A percentile compares a stretch with the other conserved stretches of the same genome.
Evolutionary conservation across 2,329 filamentous ascomycete species (phyloP).

Genomic region (Clarireedia paspali): DNA sequence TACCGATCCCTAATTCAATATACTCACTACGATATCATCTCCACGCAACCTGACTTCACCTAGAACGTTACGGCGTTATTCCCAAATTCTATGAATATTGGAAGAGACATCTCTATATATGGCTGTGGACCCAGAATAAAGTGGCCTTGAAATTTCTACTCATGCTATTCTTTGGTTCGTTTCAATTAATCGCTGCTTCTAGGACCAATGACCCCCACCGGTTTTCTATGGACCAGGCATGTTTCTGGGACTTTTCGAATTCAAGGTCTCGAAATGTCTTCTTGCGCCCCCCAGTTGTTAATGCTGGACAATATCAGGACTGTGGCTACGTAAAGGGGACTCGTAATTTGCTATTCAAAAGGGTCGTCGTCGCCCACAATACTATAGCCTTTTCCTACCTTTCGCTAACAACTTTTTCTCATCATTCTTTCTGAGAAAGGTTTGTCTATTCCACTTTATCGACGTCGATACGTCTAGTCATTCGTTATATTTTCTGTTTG

Average conservation of each 20-base stretch:
- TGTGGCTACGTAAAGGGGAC: conserved; percentile 1
- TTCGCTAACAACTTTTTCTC: conserved; percentile 3
- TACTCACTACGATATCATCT: conserved; percentile 6
- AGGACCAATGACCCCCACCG: not conserved
- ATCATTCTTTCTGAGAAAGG: conserved; percentile 10
- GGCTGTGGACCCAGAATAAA: not conserved
- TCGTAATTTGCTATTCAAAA: conserved; percentile 5
- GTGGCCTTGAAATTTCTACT: not conserved
- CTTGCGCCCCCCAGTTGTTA: not conserved
- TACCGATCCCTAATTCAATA: conserved; percentile 3
- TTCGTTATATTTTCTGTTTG: conserved; percentile 14
- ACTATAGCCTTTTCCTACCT: not conserved
- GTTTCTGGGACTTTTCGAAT: not conserved
- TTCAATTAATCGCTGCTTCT: not conserved
- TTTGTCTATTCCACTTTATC: conserved; percentile 2
- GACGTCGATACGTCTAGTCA: conserved; percentile 21
- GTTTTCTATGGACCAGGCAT: not conserved
- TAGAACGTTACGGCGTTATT: not conserved
- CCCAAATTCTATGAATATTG: not conserved
- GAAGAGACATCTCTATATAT: not conserved
- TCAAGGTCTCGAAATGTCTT: conserved; percentile 1
- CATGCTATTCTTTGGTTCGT: not conserved
- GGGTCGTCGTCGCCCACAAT: conserved; percentile 3
- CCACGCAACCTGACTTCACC: conserved; percentile 5
- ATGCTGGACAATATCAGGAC: not conserved